Conservation (phyloP, 768 basidiomycete species). For the Pleurotus djamor region DNA sequence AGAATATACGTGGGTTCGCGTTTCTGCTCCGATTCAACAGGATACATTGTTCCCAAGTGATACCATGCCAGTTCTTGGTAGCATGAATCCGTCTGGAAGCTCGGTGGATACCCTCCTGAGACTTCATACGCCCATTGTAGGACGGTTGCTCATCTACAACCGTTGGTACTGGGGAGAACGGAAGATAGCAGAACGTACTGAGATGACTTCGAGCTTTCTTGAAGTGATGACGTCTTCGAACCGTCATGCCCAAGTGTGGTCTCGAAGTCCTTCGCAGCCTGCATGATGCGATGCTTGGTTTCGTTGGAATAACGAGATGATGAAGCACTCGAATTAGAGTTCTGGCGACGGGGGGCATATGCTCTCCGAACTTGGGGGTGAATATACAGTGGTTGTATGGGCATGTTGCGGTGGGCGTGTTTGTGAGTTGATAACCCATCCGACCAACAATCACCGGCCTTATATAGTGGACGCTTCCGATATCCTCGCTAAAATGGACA, state of each 20-base stretch:
- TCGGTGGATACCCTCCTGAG: too few relatives aligned
- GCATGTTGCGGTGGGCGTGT: not conserved
- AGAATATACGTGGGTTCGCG: too few relatives aligned
- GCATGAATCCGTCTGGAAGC: too few relatives aligned
- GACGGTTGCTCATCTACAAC: too few relatives aligned
- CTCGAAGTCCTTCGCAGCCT: constrained; percentile 3
- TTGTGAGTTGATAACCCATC: not conserved
- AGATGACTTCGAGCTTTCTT: not conserved
- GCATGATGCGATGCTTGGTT: not conserved
- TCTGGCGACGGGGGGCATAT: constrained; percentile 2
- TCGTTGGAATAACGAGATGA: not conserved
- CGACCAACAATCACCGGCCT: not conserved
- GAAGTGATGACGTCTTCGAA: not conserved
- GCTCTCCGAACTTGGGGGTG: constrained; percentile 6
- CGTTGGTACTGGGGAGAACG: too few relatives aligned
- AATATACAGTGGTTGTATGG: constrained; percentile 7
- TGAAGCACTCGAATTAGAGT: not conserved
- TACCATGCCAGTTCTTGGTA: too few relatives aligned
- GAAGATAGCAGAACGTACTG: not conserved
- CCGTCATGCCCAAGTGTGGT: not conserved
- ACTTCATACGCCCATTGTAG: too few relatives aligned
- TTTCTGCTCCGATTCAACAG: too few relatives aligned
- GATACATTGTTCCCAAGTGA: too few relatives aligned
- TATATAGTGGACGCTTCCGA: not conserved
- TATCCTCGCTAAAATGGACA: constrained; percentile 1